Evolutionary conservation across 2,329 filamentous ascomycete genomes (phyloP).

Genomic region (Aspergillus cejpii): DNA sequence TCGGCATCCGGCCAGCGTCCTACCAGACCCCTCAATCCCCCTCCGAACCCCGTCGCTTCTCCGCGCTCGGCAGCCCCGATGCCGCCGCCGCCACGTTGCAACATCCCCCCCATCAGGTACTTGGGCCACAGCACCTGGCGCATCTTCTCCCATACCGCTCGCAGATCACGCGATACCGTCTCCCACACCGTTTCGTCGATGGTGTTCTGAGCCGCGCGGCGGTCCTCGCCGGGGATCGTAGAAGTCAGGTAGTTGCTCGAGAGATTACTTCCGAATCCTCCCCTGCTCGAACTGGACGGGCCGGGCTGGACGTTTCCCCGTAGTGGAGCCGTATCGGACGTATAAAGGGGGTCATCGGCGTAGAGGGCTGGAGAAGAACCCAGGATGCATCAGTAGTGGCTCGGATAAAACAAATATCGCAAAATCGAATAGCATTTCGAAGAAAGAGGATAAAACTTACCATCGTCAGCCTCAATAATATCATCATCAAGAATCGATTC

Average conservation of each 20-base stretch:
- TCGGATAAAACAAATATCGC: neutral
- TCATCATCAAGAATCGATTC: constrained; percentile 61
- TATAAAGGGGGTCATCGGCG: constrained; percentile 76
- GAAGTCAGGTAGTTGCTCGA: constrained; percentile 81
- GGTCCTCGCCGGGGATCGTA: constrained; percentile 85
- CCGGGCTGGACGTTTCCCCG: constrained; percentile 72
- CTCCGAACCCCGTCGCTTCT: constrained; percentile 44
- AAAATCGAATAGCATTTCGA: constrained; percentile 4
- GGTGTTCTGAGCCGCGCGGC: constrained; percentile 79
- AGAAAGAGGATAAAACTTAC: constrained; percentile 39
- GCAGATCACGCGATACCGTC: constrained; percentile 83
- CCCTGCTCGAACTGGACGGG: constrained; percentile 40
- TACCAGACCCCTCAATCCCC: constrained; percentile 49
- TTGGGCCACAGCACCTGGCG: constrained; percentile 93
- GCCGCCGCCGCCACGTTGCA: constrained; percentile 51
- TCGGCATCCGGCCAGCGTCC: constrained; percentile 64
- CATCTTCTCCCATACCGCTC: constrained; percentile 97
- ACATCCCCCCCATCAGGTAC: constrained; percentile 70
- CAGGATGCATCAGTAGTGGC: neutral
- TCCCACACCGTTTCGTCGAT: constrained; percentile 98
- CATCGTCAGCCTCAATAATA: constrained; percentile 72
- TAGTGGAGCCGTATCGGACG: constrained; percentile 69
- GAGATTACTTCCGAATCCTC: constrained; percentile 44
- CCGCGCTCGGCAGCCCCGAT: constrained; percentile 52
- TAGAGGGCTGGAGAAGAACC: constrained; percentile 60